Percentiles rank a stretch among this genome's conserved stretches.
Evolutionary conservation across 768 basidiomycete species (phyloP).

Genomic region (Mrakia gelida): DNA sequence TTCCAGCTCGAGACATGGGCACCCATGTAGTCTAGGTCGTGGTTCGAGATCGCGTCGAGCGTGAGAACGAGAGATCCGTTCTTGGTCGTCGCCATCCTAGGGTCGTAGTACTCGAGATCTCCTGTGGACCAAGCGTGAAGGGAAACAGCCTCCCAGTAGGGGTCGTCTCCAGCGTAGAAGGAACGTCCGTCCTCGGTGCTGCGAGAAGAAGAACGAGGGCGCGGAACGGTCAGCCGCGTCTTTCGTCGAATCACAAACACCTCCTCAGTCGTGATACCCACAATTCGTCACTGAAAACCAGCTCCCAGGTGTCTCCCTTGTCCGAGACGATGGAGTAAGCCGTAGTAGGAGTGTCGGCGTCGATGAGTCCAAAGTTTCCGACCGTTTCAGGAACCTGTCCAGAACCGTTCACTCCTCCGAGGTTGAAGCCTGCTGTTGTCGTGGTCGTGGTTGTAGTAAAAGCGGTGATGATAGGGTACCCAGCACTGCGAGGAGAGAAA

Average conservation of each 20-base stretch:
- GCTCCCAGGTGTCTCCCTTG: conserved; percentile 21
- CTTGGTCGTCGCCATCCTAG: conserved; percentile 44
- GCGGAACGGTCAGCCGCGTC: background rate
- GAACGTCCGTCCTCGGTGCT: conserved; percentile 13
- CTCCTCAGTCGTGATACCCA: no score
- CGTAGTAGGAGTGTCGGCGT: conserved; percentile 11
- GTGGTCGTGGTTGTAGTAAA: background rate
- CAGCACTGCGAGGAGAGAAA: background rate
- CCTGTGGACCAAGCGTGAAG: conserved; percentile 25
- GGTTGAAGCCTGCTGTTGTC: conserved; percentile 22
- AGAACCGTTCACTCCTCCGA: conserved; percentile 27
- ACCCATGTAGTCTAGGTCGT: conserved; percentile 50
- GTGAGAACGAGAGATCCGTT: conserved; percentile 39
- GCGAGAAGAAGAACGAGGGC: conserved; percentile 33
- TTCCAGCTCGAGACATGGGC: background rate
- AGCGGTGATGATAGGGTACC: conserved; percentile 21
- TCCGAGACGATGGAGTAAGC: conserved; percentile 16
- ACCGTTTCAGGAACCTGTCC: conserved; percentile 19
- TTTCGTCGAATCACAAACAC: background rate
- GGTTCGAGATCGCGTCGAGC: conserved; percentile 33
- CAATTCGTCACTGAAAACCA: background rate
- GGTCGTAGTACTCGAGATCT: conserved; percentile 50
- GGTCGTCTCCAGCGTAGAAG: conserved; percentile 30
- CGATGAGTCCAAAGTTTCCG: conserved; percentile 18
- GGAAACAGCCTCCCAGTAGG: conserved; percentile 19